Evolutionary conservation across 305 asterid genomes (phyloP).

Genomic region (Fraxinus baroniana): DNA sequence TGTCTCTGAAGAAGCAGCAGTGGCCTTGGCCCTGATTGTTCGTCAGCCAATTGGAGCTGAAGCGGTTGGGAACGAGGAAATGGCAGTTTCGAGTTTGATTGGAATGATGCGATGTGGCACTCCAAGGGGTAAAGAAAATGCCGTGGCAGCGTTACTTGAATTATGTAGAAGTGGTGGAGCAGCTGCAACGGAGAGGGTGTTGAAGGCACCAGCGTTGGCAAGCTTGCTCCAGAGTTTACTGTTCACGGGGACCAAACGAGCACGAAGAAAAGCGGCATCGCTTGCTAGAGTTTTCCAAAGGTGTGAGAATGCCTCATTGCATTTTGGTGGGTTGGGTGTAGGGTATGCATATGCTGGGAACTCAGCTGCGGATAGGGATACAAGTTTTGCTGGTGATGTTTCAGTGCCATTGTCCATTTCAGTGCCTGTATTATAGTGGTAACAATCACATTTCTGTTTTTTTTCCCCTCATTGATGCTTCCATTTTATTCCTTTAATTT

Average conservation of each 20-base stretch:
- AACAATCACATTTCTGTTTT: conserved; percentile 14
- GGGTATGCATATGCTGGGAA: conserved; percentile 60
- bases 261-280: conserved; percentile 89
- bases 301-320: conserved; percentile 51
- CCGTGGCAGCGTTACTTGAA: conserved; percentile 84
- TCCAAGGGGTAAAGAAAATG: conserved; percentile 86
- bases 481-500: conserved; percentile 35
- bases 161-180: conserved; percentile 76
- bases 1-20: conserved; percentile 88
- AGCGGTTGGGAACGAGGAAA: conserved; percentile 68
- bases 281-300: conserved; percentile 82
- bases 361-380: conserved; percentile 46
- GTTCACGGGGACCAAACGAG: conserved; percentile 85
- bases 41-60: conserved; percentile 73
- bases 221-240: conserved; percentile 68
- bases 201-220: conserved; percentile 72
- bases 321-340: conserved; percentile 55
- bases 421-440: conserved; percentile 65
- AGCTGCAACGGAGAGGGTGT: conserved; percentile 59
- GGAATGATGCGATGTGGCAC: conserved; percentile 83
- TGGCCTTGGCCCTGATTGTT: conserved; percentile 76
- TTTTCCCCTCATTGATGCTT: conserved; percentile 26
- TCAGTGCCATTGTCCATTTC: conserved; percentile 66
- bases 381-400: conserved; percentile 65
- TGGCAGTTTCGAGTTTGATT: conserved; percentile 55